Percentiles rank a stretch among this genome's conserved stretches.
Conservation (phyloP, 2,329 filamentous ascomycete species). For the Sporothrix protearum region DNA sequence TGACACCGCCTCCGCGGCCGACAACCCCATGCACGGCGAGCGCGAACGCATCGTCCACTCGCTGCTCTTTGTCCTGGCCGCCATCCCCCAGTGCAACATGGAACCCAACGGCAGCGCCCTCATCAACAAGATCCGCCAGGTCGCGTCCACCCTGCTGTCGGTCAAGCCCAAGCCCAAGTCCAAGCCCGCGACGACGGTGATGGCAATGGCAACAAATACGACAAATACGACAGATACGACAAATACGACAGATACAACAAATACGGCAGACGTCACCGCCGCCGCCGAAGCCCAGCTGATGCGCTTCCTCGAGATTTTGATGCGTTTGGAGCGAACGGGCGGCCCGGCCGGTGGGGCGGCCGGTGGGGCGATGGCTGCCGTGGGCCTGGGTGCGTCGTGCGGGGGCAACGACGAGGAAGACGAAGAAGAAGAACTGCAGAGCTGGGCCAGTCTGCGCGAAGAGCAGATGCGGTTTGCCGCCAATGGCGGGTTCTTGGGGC, state of each 20-base stretch:
- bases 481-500: constrained; percentile 32
- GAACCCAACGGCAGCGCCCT: constrained; percentile 64
- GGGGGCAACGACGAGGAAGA: constrained; percentile 36
- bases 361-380: constrained; percentile 31
- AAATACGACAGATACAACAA: too few species aligned
- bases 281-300: constrained; percentile 61
- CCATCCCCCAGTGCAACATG: constrained; percentile 79
- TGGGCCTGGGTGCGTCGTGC: constrained; percentile 17
- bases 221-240: too few species aligned
- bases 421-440: constrained; percentile 66
- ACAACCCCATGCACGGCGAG: constrained; percentile 64
- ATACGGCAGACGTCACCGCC: too few species aligned
- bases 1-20: constrained; percentile 49
- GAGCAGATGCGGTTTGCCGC: constrained; percentile 60
- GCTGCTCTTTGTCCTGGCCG: constrained; percentile 68
- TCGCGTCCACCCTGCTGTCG: constrained; percentile 70
- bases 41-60: constrained; percentile 78
- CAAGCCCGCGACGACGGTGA: background rate
- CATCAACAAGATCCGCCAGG: constrained; percentile 81
- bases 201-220: too few species aligned
- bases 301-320: constrained; percentile 69
- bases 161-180: background rate
- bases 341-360: constrained; percentile 31
- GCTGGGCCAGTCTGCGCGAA: constrained; percentile 76
- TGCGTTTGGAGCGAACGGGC: constrained; percentile 66